Base-by-base conservation (phyloP, 106 monocot species). In the Allium cepa region DNA sequence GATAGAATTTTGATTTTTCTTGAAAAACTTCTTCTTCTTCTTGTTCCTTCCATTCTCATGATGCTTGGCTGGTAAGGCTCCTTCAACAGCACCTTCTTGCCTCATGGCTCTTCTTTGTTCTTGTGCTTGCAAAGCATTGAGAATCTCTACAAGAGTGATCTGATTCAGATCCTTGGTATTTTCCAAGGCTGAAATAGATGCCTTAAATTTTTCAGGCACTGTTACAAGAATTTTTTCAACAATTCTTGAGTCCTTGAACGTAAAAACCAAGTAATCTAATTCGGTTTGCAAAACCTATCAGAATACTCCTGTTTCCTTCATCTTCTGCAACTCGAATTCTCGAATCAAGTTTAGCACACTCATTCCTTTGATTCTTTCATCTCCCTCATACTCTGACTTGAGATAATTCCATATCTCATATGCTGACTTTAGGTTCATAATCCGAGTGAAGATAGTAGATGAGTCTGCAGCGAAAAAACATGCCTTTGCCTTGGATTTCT, bases 171-270 rank as follows among this genome's bases (percentile, higher is more conserved):
- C 60, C 15, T 60, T 60, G 8, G 60, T 60, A 28, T 60, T 60
- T 60, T 60, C 60, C 28, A 60, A 60, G 15, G 60, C 28, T 18
- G 60, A 27, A 18, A 62, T 17, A 10, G 17, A 8, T 3, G 15
- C 15, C 17, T 62, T 1, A 62, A 62, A 62, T 62, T 18, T 1
- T 62, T 62, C 16, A 62, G 17, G 61, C 7, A 62, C 11, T 15
- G 3, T 60, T 60, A 60, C 15, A 62, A 62, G 61, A 45, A 62
- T 62, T 62, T 62, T 62, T 10, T 62, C 61, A 15, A 62, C 61
- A 62, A 17, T 8, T 9, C 17, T 62, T 62, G 61, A 62, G 11
- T 62, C 61, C 12, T 15, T 4, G 11, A 6, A 45, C 26, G 61
- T 27, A 4, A 11, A n/a, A 62, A 62, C 61, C 61, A 14, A 62